phyloP scores from a whole-genome alignment of 495 filamentous ascomycete species.

The Cetradonia linearis region DNA sequence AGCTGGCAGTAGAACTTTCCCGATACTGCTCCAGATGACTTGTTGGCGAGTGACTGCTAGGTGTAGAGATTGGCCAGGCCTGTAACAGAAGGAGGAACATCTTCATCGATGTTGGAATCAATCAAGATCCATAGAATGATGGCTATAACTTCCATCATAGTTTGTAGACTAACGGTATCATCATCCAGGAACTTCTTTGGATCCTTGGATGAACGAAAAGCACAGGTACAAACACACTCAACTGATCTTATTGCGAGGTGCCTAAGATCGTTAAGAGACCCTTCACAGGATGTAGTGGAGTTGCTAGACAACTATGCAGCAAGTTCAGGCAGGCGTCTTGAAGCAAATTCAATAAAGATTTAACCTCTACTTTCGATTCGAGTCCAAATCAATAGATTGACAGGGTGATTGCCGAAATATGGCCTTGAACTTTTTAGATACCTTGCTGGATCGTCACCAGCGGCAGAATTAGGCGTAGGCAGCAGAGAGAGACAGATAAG shows the following conservation, averaged over 20 bases:
- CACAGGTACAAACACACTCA: background rate
- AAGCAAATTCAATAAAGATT: conserved; percentile 2
- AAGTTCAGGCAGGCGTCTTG: conserved; percentile 5
- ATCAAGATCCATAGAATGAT: conserved; percentile 8
- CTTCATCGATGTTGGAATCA: conserved; percentile 2
- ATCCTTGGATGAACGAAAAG: background rate
- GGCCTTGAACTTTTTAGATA: background rate
- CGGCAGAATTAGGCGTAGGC: background rate
- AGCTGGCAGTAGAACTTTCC: background rate
- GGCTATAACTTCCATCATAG: background rate
- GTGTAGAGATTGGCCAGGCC: conserved; percentile 6
- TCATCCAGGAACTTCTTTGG: background rate
- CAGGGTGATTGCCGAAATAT: background rate
- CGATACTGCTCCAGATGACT: background rate
- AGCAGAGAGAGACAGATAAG: conserved; percentile 2
- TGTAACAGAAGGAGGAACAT: conserved; percentile 5
- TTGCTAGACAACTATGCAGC: background rate
- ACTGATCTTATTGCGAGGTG: background rate
- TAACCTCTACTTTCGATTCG: background rate
- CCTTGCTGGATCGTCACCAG: no score
- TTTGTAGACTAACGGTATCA: background rate
- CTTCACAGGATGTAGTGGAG: background rate
- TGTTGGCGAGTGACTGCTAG: background rate
- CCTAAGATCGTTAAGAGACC: background rate
- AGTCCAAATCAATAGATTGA: conserved; percentile 1